These are phyloP conservation scores for Suhomyces choctaworum DNA, from an alignment of 1,139 yeast genomes.

Conservation along the genomic window DNA sequence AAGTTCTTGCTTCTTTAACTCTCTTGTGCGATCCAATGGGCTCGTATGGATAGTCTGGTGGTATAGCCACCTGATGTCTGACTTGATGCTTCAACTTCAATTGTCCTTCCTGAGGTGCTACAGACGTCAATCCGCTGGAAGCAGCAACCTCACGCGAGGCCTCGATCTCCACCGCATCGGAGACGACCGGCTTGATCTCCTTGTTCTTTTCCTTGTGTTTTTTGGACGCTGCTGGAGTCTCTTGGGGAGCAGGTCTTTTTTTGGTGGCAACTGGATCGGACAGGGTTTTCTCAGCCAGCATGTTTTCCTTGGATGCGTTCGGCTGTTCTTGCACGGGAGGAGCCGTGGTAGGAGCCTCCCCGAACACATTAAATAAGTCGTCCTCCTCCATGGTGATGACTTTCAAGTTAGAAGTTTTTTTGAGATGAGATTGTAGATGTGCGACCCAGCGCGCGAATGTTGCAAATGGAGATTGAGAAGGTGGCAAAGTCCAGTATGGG, in stretches of 20 bases:
- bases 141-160: conserved; percentile 86
- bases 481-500: too few species aligned
- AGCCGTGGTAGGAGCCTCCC: conserved; percentile 51
- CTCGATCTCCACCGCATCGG: conserved; percentile 88
- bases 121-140: conserved; percentile 63
- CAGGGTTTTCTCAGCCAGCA: too few species aligned
- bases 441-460: neutral
- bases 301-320: conserved; percentile 13
- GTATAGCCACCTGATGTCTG: conserved; percentile 96
- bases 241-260: conserved; percentile 18
- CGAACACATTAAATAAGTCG: conserved; percentile 70
- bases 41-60: conserved; percentile 81
- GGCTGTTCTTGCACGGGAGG: conserved; percentile 27
- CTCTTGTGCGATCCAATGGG: conserved; percentile 89
- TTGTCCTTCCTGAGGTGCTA: conserved; percentile 41
- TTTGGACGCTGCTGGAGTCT: conserved; percentile 6
- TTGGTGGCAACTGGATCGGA: conserved; percentile 10
- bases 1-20: conserved; percentile 71
- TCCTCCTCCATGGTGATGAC: conserved; percentile 36
- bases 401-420: conserved; percentile 5
- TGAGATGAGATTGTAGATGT: conserved; percentile 8
- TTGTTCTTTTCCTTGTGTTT: conserved; percentile 16
- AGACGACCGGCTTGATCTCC: conserved; percentile 66
- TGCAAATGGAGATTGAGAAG: too few species aligned
- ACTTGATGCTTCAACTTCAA: conserved; percentile 87